Base-by-base conservation (phyloP, 345 rosid genomes). In the Nephelium lappaceum region DNA sequence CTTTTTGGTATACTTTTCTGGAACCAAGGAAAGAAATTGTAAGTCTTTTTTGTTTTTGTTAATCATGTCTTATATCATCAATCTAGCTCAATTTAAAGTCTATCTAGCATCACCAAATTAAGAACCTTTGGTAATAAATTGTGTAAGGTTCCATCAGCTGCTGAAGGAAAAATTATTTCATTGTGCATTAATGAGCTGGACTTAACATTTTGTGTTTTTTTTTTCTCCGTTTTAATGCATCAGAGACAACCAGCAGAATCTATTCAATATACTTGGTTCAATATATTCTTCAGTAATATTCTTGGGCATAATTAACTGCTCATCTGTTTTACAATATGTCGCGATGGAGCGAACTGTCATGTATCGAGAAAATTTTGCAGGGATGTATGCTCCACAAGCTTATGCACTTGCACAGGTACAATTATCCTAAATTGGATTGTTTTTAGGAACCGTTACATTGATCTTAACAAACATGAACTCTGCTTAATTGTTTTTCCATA, bases 321-420 rank as follows among this genome's bases (percentile, higher is more conserved):
- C 91, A 23, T 42, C 91, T 25, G 95, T 88, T 25, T 39, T 92
- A 11, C 88, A 88, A 11, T 86, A 86, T 36, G 82, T 94, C 49
- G 86, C 88, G 5, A 83, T 81, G 27, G 98, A 94, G 45, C 83
- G 94, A 19, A 85, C 79, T 9, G 98, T 91, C 11, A 80, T 90
- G 88, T 91, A 93, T 79, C 85, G 97, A 0, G 96, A 94, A 82
- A 88, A 88, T 79, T 93, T 90, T 82, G 96, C 96, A 0, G 97
- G 96, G 60, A 94, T 89, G 97, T 91, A 93, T 87, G 88, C 97
- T 55, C 80, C 93, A 0, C 86, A 89, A 86, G 85, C 92, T 18
- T 91, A 82, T 77, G 88, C 97, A 11, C 74, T 88, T 70, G 95
- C 93, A 45, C 97, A 90, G 87, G 95, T 87, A 19, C 12, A 68